Base-by-base conservation (phyloP, 495 filamentous ascomycete species). In the Neurospora sp. region DNA sequence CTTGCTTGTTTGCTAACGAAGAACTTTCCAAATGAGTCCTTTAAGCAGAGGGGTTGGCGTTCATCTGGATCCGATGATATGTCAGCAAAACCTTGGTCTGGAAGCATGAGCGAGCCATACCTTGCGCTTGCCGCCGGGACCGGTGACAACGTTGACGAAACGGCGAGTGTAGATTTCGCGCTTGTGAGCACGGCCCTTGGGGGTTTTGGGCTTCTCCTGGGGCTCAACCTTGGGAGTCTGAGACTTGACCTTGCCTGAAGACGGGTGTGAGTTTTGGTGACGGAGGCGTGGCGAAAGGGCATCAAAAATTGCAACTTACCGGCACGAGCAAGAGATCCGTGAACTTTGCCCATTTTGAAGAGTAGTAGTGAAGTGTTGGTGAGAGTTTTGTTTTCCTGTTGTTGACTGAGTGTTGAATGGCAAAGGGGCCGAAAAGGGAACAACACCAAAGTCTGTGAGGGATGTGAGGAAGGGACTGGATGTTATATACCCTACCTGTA, bases 301-400 rank as follows among this genome's bases (percentile, higher is more conserved):
- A 62, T 18, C 27, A 16, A 62, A 14, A 35, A 18, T 3, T 35
- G 27, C 11, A 62, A 62, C 81, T 73, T 83, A 88, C 95, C 96
- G 81, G 95, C 95, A 92, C 95, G 95, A 83, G 95, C 95, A 85
- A 98, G 92, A 49, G 91, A 94, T 77, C 93, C 93, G 88, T 95
- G 93, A 79, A 94, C 93, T 87, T 95, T 95, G 84, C 93, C 93
- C 93, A 95, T 95, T 82, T 84, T 91, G 88, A 86, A 82, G 84
- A 83, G 80, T 74, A 74, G 72, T 60, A 46, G 31, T 70, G 73
- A 42, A 38, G 10, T 23, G 73, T 14, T 81, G 31, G 14, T 18
- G 7, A 35, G 54, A 18, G 54, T 35, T 18, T 35, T 18, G 27
- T 35, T 7, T 14, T 16, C 9, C 11, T 35, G 54, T 18, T 62